Percentiles rank a stretch among this genome's conserved stretches.
These are phyloP conservation scores for Filobasidium wieringae DNA, from an alignment of 768 basidiomycete species.

Conservation along the genomic window DNA sequence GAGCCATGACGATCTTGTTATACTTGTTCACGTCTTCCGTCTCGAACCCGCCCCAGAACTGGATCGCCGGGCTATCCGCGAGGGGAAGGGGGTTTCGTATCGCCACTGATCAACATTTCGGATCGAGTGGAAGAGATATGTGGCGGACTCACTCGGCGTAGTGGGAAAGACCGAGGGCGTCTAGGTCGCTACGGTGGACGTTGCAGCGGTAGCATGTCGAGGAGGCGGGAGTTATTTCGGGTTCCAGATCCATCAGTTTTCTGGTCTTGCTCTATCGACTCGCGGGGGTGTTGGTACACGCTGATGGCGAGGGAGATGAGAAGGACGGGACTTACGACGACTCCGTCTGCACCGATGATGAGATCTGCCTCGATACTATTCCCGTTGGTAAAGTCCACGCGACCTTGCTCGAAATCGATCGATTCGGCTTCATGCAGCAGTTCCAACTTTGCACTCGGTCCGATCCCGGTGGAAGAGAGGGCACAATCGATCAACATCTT, in stretches of 20 bases:
- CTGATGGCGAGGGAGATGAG: neutral
- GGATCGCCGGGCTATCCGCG: slow-evolving; percentile 6
- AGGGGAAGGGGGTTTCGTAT: neutral
- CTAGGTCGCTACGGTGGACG: slow-evolving; percentile 13
- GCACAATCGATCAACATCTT: slow-evolving; percentile 20
- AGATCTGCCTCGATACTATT: slow-evolving; percentile 15
- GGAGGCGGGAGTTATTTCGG: slow-evolving; percentile 19
- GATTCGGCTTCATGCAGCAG: slow-evolving; percentile 9
- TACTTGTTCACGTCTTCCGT: slow-evolving; percentile 19
- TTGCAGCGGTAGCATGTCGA: slow-evolving; percentile 27
- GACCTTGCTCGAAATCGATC: slow-evolving; percentile 17
- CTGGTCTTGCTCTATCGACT: slow-evolving; percentile 13
- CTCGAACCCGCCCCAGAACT: slow-evolving; percentile 25
- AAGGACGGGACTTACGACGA: slow-evolving; percentile 8
- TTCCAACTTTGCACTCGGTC: slow-evolving; percentile 15
- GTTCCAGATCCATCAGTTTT: slow-evolving; percentile 14
- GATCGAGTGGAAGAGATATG: too few relatives aligned
- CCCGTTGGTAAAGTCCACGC: slow-evolving; percentile 22
- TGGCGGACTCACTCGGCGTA: slow-evolving; percentile 11
- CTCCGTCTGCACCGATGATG: slow-evolving; percentile 24
- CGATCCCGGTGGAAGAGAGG: slow-evolving; percentile 13
- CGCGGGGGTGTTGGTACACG: neutral
- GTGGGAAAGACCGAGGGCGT: slow-evolving; percentile 18
- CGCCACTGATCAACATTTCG: neutral
- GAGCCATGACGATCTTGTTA: slow-evolving; percentile 24